Evolutionary conservation across 2,329 filamentous ascomycete species (phyloP), one percentile per base, ranked within the genome.

Genomic region (Biscogniauxia sp.): DNA sequence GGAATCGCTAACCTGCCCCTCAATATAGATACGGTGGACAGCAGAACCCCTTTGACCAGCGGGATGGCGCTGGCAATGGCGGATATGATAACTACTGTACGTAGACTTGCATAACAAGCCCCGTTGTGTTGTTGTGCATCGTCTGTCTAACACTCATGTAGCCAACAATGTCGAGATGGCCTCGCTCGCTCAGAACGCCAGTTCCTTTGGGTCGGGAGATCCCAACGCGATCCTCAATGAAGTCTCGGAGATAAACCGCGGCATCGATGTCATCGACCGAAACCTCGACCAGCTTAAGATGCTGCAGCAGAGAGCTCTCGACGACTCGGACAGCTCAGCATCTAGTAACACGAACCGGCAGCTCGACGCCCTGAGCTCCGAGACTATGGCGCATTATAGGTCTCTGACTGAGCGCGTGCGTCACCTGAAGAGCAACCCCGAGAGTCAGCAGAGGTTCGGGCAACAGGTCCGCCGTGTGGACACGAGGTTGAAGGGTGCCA

Each of bases 331-430:
- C 72, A 88, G 87, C 68, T 86, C 86, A 51, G 80, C 84, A 55
- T 85, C 87, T 57, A 89, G 88, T 70, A 82, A 85, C 62, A 84
- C 84, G 52, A 85, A 87, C 69, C 84, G 84, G 63, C 84, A 90
- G 70, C 85, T 97, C 66, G 91, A 96, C 64, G 79, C 80, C 59
- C 82, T 93, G 60, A 89, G 88, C 66, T 83, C 88, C 52, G 88
- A 94, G 66, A 94, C 93, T 68, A 96, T 96, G 88, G 85, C 85
- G 56, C 82, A 88, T 58, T 97, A 96, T 81, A 88, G 91, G 64
- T 85, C 84, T 61, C 84, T 98, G 60, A 91, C 90, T 59, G 87
- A 89, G 57, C 89, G 91, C 57, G 88, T 97, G 66, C 91, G 90
- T 77, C 82, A 84, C 64, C 84, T 97, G 79, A 97, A 97, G 82